A percentile compares a stretch with the other conserved stretches of the same genome.
These are phyloP conservation scores for Aspergillus clavatus DNA, from an alignment of 2,329 filamentous ascomycete genomes.

Conservation along the genomic window DNA sequence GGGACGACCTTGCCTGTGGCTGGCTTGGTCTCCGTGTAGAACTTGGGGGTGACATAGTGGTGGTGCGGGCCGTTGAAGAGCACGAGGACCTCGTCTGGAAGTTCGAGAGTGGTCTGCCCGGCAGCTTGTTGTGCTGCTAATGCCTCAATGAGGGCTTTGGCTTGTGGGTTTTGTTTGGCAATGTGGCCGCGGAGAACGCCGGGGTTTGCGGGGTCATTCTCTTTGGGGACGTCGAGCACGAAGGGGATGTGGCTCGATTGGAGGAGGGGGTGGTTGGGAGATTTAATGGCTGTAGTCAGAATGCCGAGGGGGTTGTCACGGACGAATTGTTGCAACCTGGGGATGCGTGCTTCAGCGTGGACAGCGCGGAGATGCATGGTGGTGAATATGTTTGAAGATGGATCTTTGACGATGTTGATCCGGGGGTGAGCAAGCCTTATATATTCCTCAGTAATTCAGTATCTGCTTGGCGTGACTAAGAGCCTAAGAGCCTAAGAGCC, in stretches of 20 bases:
- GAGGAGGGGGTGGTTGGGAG: slow-evolving; percentile 46
- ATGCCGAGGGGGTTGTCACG: slow-evolving; percentile 58
- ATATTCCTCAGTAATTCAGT: background rate
- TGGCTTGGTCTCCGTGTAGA: slow-evolving; percentile 63
- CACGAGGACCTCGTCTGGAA: slow-evolving; percentile 54
- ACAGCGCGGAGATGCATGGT: slow-evolving; percentile 55
- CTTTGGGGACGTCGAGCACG: slow-evolving; percentile 47
- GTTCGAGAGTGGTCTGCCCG: slow-evolving; percentile 24
- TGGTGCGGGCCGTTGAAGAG: slow-evolving; percentile 57
- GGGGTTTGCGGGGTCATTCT: slow-evolving; percentile 27
- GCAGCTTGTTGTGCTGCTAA: slow-evolving; percentile 22
- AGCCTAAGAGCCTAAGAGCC: no score
- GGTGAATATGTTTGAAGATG: background rate
- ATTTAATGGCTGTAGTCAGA: slow-evolving; percentile 58
- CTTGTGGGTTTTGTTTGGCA: slow-evolving; percentile 59
- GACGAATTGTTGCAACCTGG: slow-evolving; percentile 53
- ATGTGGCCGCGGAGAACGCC: slow-evolving; percentile 55
- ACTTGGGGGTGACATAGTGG: slow-evolving; percentile 65
- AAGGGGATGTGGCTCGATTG: slow-evolving; percentile 60
- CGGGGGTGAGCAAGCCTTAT: no score
- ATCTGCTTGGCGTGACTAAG: no score
- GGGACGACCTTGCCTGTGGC: slow-evolving; percentile 61
- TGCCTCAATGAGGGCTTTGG: slow-evolving; percentile 55
- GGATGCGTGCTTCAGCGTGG: slow-evolving; percentile 51
- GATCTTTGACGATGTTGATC: background rate